Evolutionary conservation across 345 rosid species (phyloP).

Genomic region (Eutrema yunnanense): DNA sequence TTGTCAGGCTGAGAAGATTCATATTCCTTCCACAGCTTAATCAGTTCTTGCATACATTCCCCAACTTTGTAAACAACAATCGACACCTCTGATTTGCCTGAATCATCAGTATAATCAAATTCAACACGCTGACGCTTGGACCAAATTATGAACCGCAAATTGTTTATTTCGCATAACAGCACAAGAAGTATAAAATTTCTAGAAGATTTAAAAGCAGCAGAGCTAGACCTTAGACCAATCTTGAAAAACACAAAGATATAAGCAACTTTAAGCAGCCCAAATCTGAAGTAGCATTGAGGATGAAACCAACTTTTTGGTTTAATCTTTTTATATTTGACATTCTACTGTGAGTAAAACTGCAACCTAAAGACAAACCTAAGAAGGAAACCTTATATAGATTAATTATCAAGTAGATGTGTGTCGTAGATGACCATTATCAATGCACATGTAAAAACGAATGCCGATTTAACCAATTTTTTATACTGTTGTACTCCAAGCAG

Average conservation of each 20-base stretch:
- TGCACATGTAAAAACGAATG: neutral
- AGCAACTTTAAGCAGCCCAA: neutral
- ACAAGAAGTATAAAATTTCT: neutral
- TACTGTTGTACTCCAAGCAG: constrained; percentile 14
- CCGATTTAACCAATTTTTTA: constrained; percentile 5
- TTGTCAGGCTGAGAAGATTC: constrained; percentile 65
- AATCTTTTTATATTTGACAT: constrained; percentile 7
- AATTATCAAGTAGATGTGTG: neutral
- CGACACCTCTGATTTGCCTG: constrained; percentile 88
- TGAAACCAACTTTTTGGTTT: neutral
- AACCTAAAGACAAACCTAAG: constrained; percentile 14
- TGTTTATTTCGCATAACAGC: neutral
- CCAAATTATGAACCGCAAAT: neutral
- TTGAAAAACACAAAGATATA: neutral
- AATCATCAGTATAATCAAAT: constrained; percentile 32
- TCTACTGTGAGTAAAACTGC: neutral
- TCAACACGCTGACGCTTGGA: constrained; percentile 1
- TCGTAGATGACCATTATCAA: constrained; percentile 9
- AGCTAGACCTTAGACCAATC: constrained; percentile 2
- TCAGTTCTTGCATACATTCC: constrained; percentile 97
- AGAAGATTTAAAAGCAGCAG: constrained; percentile 11
- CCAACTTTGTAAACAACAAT: constrained; percentile 93
- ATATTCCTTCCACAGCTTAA: constrained; percentile 90
- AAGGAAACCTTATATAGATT: neutral
- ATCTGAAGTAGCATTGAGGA: constrained; percentile 14